Evolutionary conservation across 352 stramenopile genomes (phyloP), one percentile per base, ranked within the genome.

Genomic region (Chrysophaeum taylorii): DNA sequence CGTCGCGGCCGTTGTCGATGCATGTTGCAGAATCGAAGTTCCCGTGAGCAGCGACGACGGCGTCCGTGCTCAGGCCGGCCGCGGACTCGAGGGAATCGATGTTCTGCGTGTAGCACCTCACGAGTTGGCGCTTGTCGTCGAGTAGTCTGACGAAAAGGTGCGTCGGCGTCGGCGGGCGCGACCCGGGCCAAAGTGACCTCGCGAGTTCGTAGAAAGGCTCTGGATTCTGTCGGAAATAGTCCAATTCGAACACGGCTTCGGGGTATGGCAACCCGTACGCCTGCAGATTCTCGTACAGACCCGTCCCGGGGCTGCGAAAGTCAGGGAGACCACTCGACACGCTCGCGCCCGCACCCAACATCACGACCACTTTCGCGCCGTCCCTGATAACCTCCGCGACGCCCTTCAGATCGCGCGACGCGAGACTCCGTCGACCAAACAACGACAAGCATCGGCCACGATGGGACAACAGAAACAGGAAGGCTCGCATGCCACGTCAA

Each of bases 161-260:
- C 14, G 90, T 94, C 18, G 76, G 73, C 0, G 87, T 94, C 29
- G 92, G 94, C 31, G 82, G 75, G 57, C 31, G 4, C 70, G 72
- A 69, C 29, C 73, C 76, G 0, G 85, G 85, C 50, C 88, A 91
- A 12, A 95, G 74, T n/a, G 79, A 74, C 67, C 76, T 88, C 41
- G 94, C 92, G 64, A 99, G 91, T 62, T 92, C 85, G 77, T 95
- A 98, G 79, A 99, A 99, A 21, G 94, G 93, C 63, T 81, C 76
- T 27, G 94, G 94, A 76, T 98, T 85, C 29, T 96, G 79, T 16
- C 80, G 77, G 76, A 99, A 99, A 74, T 93, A 96, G 71, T 98
- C 91, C 27, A 97, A 91, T 79, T 98, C 91, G 82, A 99, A 99
- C n/a, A 99, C 78, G 61, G 92, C 92, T 80, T 99, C 93, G 0